Evolutionary conservation across 2,329 filamentous ascomycete genomes (phyloP).

Genomic region (Keithomyces neogunnii): DNA sequence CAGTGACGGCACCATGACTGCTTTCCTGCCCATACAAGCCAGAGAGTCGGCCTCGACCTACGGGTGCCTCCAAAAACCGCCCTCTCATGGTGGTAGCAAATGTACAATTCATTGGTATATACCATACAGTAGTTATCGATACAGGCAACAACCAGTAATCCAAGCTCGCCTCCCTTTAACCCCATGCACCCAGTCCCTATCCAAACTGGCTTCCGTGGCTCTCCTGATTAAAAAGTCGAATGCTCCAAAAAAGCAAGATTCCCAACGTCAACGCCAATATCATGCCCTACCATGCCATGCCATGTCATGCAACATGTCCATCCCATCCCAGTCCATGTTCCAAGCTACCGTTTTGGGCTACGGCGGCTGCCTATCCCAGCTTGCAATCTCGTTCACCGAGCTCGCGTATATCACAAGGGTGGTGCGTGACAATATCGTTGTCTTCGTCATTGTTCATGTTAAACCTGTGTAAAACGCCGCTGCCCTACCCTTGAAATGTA

Average conservation of each 20-base stretch:
- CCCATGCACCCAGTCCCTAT: background rate
- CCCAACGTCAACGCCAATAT: constrained; percentile 8
- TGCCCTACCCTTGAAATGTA: background rate
- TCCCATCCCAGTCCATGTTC: background rate
- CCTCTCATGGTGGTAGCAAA: background rate
- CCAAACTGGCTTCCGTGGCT: constrained; percentile 2
- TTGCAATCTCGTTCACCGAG: background rate
- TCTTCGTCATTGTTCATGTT: background rate
- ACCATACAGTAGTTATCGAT: constrained; percentile 2
- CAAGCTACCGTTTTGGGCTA: background rate
- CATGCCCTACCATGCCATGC: constrained; percentile 4
- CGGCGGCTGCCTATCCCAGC: background rate
- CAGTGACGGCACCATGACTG: no score
- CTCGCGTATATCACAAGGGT: background rate
- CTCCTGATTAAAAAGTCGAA: constrained; percentile 1
- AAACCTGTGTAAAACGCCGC: background rate
- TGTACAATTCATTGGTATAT: background rate
- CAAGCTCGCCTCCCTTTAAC: background rate
- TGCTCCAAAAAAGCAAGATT: background rate
- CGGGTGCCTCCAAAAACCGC: no score
- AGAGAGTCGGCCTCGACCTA: no score
- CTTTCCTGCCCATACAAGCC: no score
- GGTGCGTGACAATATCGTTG: background rate
- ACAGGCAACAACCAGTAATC: background rate
- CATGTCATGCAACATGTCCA: constrained; percentile 3